Evolutionary conservation across 2,329 filamentous ascomycete species (phyloP), one percentile per base, ranked within the genome.

Genomic region (Emergomyces africanus): DNA sequence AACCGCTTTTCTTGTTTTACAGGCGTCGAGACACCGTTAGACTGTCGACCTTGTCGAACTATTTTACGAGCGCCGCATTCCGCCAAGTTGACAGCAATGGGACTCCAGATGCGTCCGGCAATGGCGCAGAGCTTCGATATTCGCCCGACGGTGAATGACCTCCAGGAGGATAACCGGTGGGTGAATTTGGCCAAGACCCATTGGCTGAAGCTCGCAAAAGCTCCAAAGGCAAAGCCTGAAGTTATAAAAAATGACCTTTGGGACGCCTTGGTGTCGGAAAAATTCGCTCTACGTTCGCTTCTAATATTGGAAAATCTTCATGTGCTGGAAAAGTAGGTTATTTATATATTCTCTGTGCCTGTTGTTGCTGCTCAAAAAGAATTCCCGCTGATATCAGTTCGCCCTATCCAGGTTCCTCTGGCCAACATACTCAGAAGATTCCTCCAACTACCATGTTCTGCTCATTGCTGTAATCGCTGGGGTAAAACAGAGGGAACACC

Each of bases 371-470:
- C 14, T 33, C 12, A 41, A 14, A 35, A 3, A 10, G 33, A 14
- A 53, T 42, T 5, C 18, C 15, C 18, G 51, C 51, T 51, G 57
- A 56, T 58, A 59, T 67, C 68, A 62, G 70, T 65, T 58, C 59
- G 2, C 62, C 63, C 60, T 50, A 39, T n/a, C 54, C 60, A 89
- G 89, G 69, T 97, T 95, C 70, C 81, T 99, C 33, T 99, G 94
- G 94, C 94, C 94, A 51, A 89, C 88, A 57, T 99, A 95, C 71
- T 85, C 82, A 14, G 89, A 95, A 64, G 85, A 94, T 67, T 84
- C 90, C 3, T 95, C 92, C 37, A 95, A 99, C 71, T 86, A 90
- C 68, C 92, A 99, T 71, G 87, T 96, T 58, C 78, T 97, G 39
- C 79, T 99, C 62, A 84, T 97, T 68, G 88, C 88, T 18, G 74